Evolutionary conservation across 1,284 basidiomycete species (phyloP).

Genomic region (Somion occarium): DNA sequence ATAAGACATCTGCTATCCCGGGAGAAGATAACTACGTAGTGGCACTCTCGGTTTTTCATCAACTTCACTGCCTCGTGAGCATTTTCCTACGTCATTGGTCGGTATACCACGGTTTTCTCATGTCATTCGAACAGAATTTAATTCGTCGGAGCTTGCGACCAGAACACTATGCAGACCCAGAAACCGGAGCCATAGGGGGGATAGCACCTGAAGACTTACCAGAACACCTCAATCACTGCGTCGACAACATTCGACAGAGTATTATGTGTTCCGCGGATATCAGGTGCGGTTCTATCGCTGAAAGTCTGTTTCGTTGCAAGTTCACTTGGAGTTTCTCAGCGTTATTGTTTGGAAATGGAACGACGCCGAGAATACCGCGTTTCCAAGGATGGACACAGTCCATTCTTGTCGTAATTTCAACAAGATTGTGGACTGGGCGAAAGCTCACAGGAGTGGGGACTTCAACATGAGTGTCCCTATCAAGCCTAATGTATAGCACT

Average conservation of each 20-base stretch:
- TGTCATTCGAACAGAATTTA: slow-evolving; percentile 5
- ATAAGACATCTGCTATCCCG: slow-evolving; percentile 5
- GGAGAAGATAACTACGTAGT: slow-evolving; percentile 7
- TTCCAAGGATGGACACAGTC: slow-evolving; percentile 10
- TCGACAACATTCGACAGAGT: slow-evolving; percentile 24
- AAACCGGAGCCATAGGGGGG: neutral
- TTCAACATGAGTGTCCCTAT: slow-evolving; percentile 3
- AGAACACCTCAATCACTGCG: slow-evolving; percentile 22
- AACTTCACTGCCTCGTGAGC: slow-evolving; percentile 5
- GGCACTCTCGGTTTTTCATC: slow-evolving; percentile 4
- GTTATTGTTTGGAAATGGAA: slow-evolving; percentile 23
- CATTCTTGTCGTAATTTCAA: slow-evolving; percentile 22
- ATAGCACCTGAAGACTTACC: neutral
- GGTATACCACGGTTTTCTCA: too few species aligned
- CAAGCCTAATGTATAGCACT: slow-evolving; percentile 1
- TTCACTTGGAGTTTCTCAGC: neutral
- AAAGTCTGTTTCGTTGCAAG: slow-evolving; percentile 1
- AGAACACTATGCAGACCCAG: slow-evolving; percentile 5
- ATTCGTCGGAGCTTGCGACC: slow-evolving; percentile 1
- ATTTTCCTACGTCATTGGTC: neutral
- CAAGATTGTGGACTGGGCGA: slow-evolving; percentile 23
- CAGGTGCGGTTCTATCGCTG: slow-evolving; percentile 3
- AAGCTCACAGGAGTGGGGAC: neutral
- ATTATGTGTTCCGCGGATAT: slow-evolving; percentile 26
- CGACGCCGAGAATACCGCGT: slow-evolving; percentile 8